Base-by-base conservation (phyloP, 352 stramenopile species). In the Phytophthora ohioensis region DNA sequence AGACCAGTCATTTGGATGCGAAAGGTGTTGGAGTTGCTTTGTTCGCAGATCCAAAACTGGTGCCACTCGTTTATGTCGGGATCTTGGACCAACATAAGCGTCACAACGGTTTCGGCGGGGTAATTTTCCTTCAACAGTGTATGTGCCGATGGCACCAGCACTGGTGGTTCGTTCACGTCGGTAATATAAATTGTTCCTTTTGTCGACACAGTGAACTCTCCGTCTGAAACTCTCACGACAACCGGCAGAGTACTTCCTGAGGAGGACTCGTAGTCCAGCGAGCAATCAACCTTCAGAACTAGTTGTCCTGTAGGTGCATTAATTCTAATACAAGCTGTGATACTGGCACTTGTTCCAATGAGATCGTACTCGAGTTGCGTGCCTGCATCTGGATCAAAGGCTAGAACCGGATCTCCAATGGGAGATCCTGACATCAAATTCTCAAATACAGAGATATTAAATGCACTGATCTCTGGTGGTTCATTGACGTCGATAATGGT, bases 131-230 rank as follows among this genome's bases (percentile, higher is more conserved):
- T 48, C 7, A 78, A 30, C 13, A 74, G 27, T 12, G 38, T 53
- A 0, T 43, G 13, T 15, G 41, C 21, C 5, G 48, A 57, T 11
- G 3, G 4, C 1, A 53, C 21, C n/a, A 78, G 34, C 1, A 57
- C 38, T 2, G 70, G 70, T 4, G 65, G 35, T 68, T 91, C 82
- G 31, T 91, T 91, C 6, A 89, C 67, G 49, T 89, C 72, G 0
- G 31, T 72, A 13, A 86, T 49, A n/a, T 63, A 66, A 30, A 84
- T 42, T 3, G 58, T 46, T n/a, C 70, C 71, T 8, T 60, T 60
- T 11, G 42, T 47, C 10, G 17, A 59, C 2, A 57, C 56, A 13
- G 53, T 64, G 10, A 80, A 64, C n/a, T 81, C 67, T 55, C 71
- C 75, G 51, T 91, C 82, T 3, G 53, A 80, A 10, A 81, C 80